A percentile compares a stretch with the other conserved stretches of the same genome.
Conservation (phyloP, 495 filamentous ascomycete genomes). For the Aspergillus taichungensis region DNA sequence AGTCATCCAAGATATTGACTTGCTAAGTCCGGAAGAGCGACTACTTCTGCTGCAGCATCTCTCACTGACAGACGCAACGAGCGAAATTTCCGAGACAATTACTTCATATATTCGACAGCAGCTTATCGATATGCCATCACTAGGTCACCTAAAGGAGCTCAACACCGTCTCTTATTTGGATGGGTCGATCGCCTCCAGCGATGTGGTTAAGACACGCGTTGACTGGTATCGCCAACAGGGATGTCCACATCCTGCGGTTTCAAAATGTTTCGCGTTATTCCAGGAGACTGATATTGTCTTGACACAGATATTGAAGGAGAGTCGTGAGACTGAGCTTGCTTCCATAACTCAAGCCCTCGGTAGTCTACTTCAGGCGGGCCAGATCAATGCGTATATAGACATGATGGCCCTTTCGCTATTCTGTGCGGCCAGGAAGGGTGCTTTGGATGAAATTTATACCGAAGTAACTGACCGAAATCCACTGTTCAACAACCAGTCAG, state of each 20-base stretch:
- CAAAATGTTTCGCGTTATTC: constrained; percentile 36
- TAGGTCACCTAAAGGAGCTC: constrained; percentile 39
- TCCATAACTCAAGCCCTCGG: constrained; percentile 29
- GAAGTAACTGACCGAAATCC: constrained; percentile 54
- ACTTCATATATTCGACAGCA: constrained; percentile 37
- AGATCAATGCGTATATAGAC: constrained; percentile 40
- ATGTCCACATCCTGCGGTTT: constrained; percentile 31
- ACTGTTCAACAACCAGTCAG: constrained; percentile 44
- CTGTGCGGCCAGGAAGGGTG: constrained; percentile 45
- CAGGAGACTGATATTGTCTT: constrained; percentile 35
- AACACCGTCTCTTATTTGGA: constrained; percentile 44
- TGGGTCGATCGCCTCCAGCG: constrained; percentile 30
- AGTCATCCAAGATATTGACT: constrained; percentile 43
- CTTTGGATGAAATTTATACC: constrained; percentile 51
- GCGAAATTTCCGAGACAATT: constrained; percentile 22
- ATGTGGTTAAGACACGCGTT: constrained; percentile 37
- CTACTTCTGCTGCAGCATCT: constrained; percentile 44
- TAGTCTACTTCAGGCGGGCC: constrained; percentile 24
- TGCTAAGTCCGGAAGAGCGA: constrained; percentile 43
- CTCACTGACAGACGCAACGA: constrained; percentile 26
- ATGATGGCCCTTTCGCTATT: constrained; percentile 47
- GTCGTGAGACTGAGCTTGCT: constrained; percentile 33
- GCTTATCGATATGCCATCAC: constrained; percentile 41
- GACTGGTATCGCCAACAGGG: constrained; percentile 43
- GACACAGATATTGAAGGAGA: constrained; percentile 28